Base-by-base conservation (phyloP, 805 yeast genomes). In the Priceomyces medius region DNA sequence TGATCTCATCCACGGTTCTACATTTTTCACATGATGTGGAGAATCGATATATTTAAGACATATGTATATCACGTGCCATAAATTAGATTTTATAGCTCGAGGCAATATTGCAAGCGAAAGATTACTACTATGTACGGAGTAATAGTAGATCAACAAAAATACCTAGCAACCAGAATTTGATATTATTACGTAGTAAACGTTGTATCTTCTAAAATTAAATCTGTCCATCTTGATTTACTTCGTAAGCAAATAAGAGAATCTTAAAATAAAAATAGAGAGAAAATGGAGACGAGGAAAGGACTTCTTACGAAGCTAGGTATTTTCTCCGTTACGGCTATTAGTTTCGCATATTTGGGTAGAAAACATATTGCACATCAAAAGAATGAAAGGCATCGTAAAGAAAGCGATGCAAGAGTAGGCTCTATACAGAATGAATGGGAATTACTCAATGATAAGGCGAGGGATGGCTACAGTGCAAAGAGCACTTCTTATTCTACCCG, bases 401-500 rank as follows among this genome's bases (percentile, higher is more conserved):
- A 68, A 43, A 58, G 65, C 20, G 73, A 68, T 46, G 63, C 71
- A 24, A 49, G 59, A n/a, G 46, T 63, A 18, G 66, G 59, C 40
- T 49, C 61, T 21, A 56, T 54, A 23, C 48, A 49, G 6, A 45
- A 54, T 31, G 72, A 68, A 46, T 67, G 66, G 43, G 53, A 51
- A n/a, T 10, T n/a, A 12, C 18, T 35, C 12, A 39, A 46, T 20
- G 46, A 45, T 3, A 42, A 76, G 1, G 60, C 59, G 35, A 72
- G 73, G 47, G 85, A 85, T 1, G 86, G 86, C 1, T 85, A 74
- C 54, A 86, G 82, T 50, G 91, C 89, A 4, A 71, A 83, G 0
- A 87, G 88, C 0, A 66, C 66, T 41, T 76, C 86, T 36, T 81
- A 81, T 42, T 58, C 65, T 28, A 66, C 80, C n/a, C 70, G 86